These are phyloP conservation scores for Curvularia sp. DNA, from an alignment of 2,329 filamentous ascomycete genomes.

Conservation along the genomic window DNA sequence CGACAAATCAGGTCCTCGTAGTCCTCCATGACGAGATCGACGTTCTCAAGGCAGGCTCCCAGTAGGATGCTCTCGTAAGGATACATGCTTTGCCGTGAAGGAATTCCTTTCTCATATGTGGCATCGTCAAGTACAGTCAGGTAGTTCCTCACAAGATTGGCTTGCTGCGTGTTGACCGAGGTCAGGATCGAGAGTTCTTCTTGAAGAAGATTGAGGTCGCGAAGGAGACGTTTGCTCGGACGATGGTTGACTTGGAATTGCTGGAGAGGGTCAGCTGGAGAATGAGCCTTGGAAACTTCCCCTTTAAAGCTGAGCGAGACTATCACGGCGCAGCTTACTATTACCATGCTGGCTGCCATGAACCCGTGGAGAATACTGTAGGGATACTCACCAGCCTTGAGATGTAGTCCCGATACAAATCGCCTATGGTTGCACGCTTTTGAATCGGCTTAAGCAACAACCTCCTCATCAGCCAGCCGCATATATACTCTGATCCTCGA, in stretches of 20 bases:
- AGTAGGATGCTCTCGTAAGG: conserved; percentile 35
- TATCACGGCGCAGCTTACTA: neutral
- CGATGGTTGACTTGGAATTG: conserved; percentile 48
- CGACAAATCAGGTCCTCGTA: conserved; percentile 33
- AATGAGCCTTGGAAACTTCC: neutral
- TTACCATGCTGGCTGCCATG: neutral
- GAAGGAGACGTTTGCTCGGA: conserved; percentile 43
- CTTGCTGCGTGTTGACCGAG: conserved; percentile 38
- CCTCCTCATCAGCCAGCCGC: conserved; percentile 42
- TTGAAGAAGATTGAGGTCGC: conserved; percentile 43
- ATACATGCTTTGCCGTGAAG: conserved; percentile 30
- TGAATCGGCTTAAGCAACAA: conserved; percentile 41
- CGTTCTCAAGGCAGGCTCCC: conserved; percentile 29
- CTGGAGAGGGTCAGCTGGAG: conserved; percentile 23
- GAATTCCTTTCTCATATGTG: conserved; percentile 31
- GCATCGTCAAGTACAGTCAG: conserved; percentile 33
- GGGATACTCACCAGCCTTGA: conserved; percentile 38
- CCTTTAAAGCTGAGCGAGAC: neutral
- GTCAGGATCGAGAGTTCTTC: conserved; percentile 39
- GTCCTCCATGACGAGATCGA: conserved; percentile 32
- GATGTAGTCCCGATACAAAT: conserved; percentile 44
- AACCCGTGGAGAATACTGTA: neutral
- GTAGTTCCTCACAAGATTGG: conserved; percentile 37
- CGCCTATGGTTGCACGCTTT: conserved; percentile 33
- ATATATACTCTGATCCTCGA: conserved; percentile 38